These are phyloP conservation scores for Guyanaporus albipodus DNA, from an alignment of 768 basidiomycete species.

Conservation along the genomic window DNA sequence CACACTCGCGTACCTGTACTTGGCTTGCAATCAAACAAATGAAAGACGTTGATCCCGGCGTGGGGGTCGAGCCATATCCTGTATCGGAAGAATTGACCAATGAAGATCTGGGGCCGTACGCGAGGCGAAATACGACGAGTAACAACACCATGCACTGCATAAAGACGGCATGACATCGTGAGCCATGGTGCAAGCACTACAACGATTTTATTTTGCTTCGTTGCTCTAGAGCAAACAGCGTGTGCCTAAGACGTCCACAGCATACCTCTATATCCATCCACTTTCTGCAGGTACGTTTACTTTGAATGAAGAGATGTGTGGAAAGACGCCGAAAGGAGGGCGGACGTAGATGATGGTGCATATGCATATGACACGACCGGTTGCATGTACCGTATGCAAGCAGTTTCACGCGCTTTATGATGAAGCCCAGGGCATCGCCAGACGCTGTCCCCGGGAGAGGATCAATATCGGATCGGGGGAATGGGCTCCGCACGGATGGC, in stretches of 20 bases:
- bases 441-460: neutral
- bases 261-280: neutral
- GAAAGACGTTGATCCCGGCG: too few relatives aligned
- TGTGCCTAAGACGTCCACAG: neutral
- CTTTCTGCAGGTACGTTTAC: slow-evolving; percentile 3
- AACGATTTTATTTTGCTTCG: too few relatives aligned
- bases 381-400: neutral
- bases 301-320: neutral
- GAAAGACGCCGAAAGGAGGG: neutral
- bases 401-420: slow-evolving; percentile 1
- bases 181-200: too few relatives aligned
- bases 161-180: too few relatives aligned
- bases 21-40: too few relatives aligned
- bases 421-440: neutral
- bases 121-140: too few relatives aligned
- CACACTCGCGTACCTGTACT: too few relatives aligned
- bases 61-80: too few relatives aligned
- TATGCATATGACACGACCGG: neutral
- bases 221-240: neutral
- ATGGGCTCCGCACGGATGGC: slow-evolving; percentile 87
- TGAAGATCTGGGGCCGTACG: too few relatives aligned
- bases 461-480: slow-evolving; percentile 71
- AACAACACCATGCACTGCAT: too few relatives aligned
- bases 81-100: too few relatives aligned
- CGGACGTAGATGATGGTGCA: neutral